Evolutionary conservation across 2,329 filamentous ascomycete species (phyloP).

Genomic region (Alternaria angustiovoidea): DNA sequence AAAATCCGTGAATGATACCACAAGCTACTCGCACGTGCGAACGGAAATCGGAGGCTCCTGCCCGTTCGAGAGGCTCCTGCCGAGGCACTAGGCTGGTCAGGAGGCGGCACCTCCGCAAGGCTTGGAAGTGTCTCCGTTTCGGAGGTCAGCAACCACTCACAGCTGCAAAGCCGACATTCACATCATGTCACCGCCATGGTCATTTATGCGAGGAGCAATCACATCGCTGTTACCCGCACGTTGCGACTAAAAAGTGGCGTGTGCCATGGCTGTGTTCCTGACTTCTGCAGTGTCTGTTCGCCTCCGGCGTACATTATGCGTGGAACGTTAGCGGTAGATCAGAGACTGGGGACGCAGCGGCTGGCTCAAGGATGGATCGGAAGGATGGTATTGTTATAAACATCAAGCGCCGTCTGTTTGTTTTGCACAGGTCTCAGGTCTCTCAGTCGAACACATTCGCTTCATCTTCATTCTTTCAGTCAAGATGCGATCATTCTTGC

Average conservation of each 20-base stretch:
- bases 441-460: constrained; percentile 8
- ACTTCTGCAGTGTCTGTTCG: background rate
- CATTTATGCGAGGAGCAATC: constrained; percentile 41
- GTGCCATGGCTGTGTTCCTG: constrained; percentile 13
- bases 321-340: constrained; percentile 2
- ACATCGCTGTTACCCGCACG: constrained; percentile 29
- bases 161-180: constrained; percentile 27
- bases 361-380: background rate
- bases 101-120: constrained; percentile 10
- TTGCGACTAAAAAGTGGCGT: constrained; percentile 14
- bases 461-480: constrained; percentile 47
- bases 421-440: background rate
- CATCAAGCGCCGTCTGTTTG: background rate
- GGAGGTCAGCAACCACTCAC: constrained; percentile 35
- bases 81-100: constrained; percentile 23
- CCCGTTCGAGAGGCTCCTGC: constrained; percentile 28
- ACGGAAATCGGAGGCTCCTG: constrained; percentile 20
- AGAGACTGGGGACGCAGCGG: background rate
- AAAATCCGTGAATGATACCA: constrained; percentile 20
- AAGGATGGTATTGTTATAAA: constrained; percentile 20
- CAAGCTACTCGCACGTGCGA: constrained; percentile 26
- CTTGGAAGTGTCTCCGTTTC: constrained; percentile 23
- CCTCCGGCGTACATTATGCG: constrained; percentile 10
- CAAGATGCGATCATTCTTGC: constrained; percentile 37
- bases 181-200: constrained; percentile 11